phyloP scores from a whole-genome alignment of 805 yeast genomes.

The Tetrapisispora taiwanensis region DNA sequence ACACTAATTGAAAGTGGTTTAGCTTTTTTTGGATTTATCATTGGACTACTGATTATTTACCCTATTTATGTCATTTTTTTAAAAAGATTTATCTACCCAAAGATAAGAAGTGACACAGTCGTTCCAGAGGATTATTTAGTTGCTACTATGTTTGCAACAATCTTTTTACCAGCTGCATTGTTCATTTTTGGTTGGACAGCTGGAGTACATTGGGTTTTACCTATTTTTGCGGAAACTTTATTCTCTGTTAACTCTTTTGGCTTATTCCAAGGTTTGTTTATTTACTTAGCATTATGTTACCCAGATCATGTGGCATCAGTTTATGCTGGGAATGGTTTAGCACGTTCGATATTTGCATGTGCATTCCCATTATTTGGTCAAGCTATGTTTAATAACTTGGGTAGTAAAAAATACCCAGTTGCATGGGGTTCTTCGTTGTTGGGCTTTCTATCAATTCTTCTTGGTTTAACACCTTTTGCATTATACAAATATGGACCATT shows the following conservation, averaged over 20 bases:
- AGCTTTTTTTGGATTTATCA: conserved; percentile 30
- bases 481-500: conserved; percentile 38
- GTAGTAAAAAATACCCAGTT: conserved; percentile 41
- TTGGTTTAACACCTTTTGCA: conserved; percentile 40
- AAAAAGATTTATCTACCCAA: too few relatives aligned
- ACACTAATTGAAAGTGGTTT: conserved; percentile 39
- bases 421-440: conserved; percentile 48
- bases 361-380: conserved; percentile 57
- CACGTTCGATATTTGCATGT: conserved; percentile 44
- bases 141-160: conserved; percentile 33
- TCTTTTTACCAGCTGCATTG: conserved; percentile 35
- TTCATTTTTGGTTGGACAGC: conserved; percentile 46
- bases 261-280: conserved; percentile 43
- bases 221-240: conserved; percentile 35
- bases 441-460: conserved; percentile 35
- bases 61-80: conserved; percentile 14
- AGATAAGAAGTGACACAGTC: conserved; percentile 15
- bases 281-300: conserved; percentile 41
- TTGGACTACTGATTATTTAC: conserved; percentile 38
- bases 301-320: conserved; percentile 46
- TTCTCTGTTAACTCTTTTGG: conserved; percentile 34
- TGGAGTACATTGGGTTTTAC: conserved; percentile 40
- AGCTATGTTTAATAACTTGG: conserved; percentile 45
- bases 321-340: conserved; percentile 46
- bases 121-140: conserved; percentile 37